A percentile compares a stretch with the other conserved stretches of the same genome.
These are phyloP conservation scores for Globisporangium nagaii DNA, from an alignment of 352 stramenopile genomes.

Conservation along the genomic window DNA sequence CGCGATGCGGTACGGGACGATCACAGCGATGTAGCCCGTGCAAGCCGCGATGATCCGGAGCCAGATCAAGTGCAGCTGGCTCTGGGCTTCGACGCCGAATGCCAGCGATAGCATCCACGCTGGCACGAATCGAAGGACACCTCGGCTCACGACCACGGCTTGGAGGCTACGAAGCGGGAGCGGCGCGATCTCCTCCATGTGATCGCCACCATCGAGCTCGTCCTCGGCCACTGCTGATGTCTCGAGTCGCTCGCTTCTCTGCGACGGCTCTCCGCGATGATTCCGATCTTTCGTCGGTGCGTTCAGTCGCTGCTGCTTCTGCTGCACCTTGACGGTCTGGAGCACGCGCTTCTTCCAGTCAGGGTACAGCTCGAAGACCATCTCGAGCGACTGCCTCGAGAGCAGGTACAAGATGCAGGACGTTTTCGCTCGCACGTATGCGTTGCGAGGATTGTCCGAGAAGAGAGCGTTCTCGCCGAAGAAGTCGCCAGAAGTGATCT, in stretches of 20 bases:
- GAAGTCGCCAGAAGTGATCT: constrained; percentile 28
- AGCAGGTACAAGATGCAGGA: constrained; percentile 46
- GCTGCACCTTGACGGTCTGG: constrained; percentile 36
- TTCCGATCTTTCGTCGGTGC: constrained; percentile 5
- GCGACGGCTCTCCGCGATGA: neutral
- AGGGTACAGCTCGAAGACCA: constrained; percentile 43
- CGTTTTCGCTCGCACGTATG: constrained; percentile 28
- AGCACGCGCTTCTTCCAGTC: constrained; percentile 47
- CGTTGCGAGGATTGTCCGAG: constrained; percentile 28
- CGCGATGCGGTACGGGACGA: constrained; percentile 46
- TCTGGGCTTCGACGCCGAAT: constrained; percentile 30
- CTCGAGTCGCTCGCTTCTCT: neutral
- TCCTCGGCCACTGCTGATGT: neutral
- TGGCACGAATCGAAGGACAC: neutral
- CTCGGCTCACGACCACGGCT: neutral
- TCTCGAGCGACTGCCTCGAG: constrained; percentile 34
- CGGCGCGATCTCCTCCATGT: neutral
- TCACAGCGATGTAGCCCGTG: constrained; percentile 35
- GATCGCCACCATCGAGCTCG: no score
- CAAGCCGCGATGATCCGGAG: constrained; percentile 25
- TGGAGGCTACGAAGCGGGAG: neutral
- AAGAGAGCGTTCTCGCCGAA: constrained; percentile 44
- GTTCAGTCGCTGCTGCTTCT: constrained; percentile 31
- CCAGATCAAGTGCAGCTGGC: constrained; percentile 35
- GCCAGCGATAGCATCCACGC: constrained; percentile 7